These are phyloP conservation scores for Solanum hybrid DNA, from an alignment of 305 asterid species.

Conservation along the genomic window DNA sequence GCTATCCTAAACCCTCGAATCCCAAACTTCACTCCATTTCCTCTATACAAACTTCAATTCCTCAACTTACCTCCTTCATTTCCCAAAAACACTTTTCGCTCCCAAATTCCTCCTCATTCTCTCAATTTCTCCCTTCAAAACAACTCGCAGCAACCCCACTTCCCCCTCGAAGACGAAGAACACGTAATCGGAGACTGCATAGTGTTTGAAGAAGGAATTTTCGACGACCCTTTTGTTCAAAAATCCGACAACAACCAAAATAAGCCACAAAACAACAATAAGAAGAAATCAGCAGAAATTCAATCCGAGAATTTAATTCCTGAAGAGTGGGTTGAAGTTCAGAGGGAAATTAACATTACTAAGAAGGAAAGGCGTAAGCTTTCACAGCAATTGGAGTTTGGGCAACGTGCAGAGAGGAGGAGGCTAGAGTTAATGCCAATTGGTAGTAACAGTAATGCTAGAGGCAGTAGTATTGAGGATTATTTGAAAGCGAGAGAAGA, in stretches of 20 bases:
- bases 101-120: background rate
- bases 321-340: slow-evolving; percentile 61
- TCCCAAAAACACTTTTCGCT: background rate
- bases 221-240: slow-evolving; percentile 59
- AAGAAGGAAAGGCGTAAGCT: slow-evolving; percentile 78
- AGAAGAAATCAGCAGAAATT: slow-evolving; percentile 16
- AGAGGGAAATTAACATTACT: slow-evolving; percentile 56
- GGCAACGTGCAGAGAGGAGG: slow-evolving; percentile 51
- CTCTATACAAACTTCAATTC: slow-evolving; percentile 12
- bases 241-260: background rate
- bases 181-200: slow-evolving; percentile 70
- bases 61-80: slow-evolving; percentile 10
- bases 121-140: slow-evolving; percentile 21
- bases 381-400: slow-evolving; percentile 53
- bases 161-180: slow-evolving; percentile 25
- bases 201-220: slow-evolving; percentile 76
- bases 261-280: slow-evolving; percentile 1
- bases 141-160: background rate
- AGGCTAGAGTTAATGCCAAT: slow-evolving; percentile 51
- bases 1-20: slow-evolving; percentile 26
- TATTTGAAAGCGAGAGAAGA: slow-evolving; percentile 41
- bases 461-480: slow-evolving; percentile 15
- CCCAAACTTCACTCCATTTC: slow-evolving; percentile 18
- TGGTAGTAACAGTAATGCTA: background rate
- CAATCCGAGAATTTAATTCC: slow-evolving; percentile 72